Evolutionary conservation across 176 grass and related monocot genomes (phyloP), one percentile per base, ranked within the genome.

Genomic region (Stipa capillata): DNA sequence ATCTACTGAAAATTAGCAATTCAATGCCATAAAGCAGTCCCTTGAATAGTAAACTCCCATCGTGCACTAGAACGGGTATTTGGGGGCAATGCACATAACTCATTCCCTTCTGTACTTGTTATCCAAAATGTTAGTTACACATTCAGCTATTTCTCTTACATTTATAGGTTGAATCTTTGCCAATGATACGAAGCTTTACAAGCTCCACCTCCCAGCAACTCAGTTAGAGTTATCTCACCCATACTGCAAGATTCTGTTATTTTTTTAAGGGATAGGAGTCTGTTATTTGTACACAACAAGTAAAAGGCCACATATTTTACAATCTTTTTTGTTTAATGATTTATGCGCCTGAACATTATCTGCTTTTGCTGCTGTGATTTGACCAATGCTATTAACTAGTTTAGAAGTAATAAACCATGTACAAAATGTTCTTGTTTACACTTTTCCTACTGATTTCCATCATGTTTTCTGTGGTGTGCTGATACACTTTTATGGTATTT

Each of bases 401-500:
- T 47, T 81, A 74, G 39, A 45, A 48, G 3, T 28, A 55, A 36
- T 67, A 58, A 29, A 56, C 3, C 50, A 74, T 75, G 17, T 39
- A 37, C 7, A 74, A 67, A 47, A 21, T 86, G 40, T 48, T 80
- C 21, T 53, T 5, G 0, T 86, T 66, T 86, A 64, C 37, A 82
- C 1, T 80, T 72, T 61, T 64, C 29, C 14, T 78, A 55, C 55
- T 77, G 36, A 37, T 72, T 84, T 70, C 53, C 45, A 55, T 24
- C 55, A 65, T 69, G 9, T 83, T 73, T 86, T 65, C 27, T 86
- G 71, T 61, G 8, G 52, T 73, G 18, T 64, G 32, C 75, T 89
- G 37, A 90, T 78, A 45, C 25, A 33, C 53, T 79, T 86, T 75
- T 79, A 9, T 83, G 42, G 16, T 67, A 68, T 86, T 79, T 87